Conservation (phyloP, 768 basidiomycete species). For the Amanita rimosa region DNA sequence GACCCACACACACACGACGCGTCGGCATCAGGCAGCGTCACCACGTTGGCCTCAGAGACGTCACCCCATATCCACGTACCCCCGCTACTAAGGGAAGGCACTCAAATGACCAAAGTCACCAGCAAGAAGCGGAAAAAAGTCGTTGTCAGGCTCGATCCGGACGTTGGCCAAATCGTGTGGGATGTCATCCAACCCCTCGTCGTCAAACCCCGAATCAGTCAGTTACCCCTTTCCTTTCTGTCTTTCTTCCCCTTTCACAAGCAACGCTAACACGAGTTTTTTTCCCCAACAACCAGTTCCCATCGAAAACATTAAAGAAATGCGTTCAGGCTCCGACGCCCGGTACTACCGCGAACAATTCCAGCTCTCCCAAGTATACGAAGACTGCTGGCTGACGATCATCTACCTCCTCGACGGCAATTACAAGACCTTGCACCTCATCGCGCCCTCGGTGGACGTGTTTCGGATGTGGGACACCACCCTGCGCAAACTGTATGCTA, state of each 20-base stretch:
- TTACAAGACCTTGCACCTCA: slow-evolving; percentile 81
- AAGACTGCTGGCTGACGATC: slow-evolving; percentile 76
- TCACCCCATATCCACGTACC: not conserved
- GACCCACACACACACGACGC: too few species aligned
- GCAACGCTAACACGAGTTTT: too few species aligned
- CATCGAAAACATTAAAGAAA: slow-evolving; percentile 80
- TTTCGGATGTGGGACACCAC: slow-evolving; percentile 47
- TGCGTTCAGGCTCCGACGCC: slow-evolving; percentile 64
- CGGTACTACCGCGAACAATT: slow-evolving; percentile 64
- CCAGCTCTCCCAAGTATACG: slow-evolving; percentile 47
- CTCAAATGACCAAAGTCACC: slow-evolving; percentile 73
- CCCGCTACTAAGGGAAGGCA: slow-evolving; percentile 25
- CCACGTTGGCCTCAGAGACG: too few species aligned
- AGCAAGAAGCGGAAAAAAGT: slow-evolving; percentile 60
- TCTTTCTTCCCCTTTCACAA: too few species aligned
- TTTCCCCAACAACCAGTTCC: too few species aligned
- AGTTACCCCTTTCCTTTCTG: not conserved
- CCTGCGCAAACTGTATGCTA: slow-evolving; percentile 48
- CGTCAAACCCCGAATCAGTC: slow-evolving; percentile 7
- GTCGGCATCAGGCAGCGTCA: too few species aligned
- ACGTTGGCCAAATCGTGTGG: slow-evolving; percentile 67
- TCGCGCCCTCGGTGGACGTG: slow-evolving; percentile 47
- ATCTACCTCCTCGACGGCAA: slow-evolving; percentile 67
- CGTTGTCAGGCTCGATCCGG: slow-evolving; percentile 60
- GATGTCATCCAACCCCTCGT: slow-evolving; percentile 43